phyloP scores from a whole-genome alignment of 2,329 filamentous ascomycete species.

The Neocucurbitaria cava region DNA sequence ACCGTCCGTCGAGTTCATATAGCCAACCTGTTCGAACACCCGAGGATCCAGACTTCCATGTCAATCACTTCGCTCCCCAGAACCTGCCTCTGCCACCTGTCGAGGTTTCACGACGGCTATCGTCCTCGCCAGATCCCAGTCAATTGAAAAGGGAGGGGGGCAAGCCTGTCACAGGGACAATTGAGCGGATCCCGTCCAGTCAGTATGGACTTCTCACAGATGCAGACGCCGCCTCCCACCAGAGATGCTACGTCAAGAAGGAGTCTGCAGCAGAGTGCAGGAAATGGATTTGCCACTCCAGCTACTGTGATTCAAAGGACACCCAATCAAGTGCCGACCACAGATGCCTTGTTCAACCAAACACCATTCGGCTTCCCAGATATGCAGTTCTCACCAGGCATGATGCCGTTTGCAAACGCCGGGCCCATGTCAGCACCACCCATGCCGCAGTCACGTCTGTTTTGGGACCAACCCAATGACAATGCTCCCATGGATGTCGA shows the following conservation, averaged over 20 bases:
- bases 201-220: constrained; percentile 55
- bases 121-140: constrained; percentile 62
- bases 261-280: constrained; percentile 42
- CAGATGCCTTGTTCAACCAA: constrained; percentile 43
- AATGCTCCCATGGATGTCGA: constrained; percentile 45
- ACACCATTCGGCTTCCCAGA: constrained; percentile 58
- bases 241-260: constrained; percentile 61
- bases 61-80: constrained; percentile 65
- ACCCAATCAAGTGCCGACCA: constrained; percentile 35
- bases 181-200: constrained; percentile 29
- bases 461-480: constrained; percentile 46
- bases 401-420: constrained; percentile 61
- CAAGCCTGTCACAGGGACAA: constrained; percentile 17
- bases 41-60: constrained; percentile 61
- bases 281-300: constrained; percentile 40
- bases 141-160: constrained; percentile 20
- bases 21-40: constrained; percentile 45
- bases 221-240: constrained; percentile 69
- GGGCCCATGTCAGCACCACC: constrained; percentile 64
- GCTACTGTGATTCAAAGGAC: constrained; percentile 53
- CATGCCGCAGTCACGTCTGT: constrained; percentile 57
- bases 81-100: constrained; percentile 65
- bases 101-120: constrained; percentile 64
- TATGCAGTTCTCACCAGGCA: constrained; percentile 64
- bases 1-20: constrained; percentile 44